phyloP scores from a whole-genome alignment of 2,329 filamentous ascomycete genomes.

The Fusarium keratoplasticum region DNA sequence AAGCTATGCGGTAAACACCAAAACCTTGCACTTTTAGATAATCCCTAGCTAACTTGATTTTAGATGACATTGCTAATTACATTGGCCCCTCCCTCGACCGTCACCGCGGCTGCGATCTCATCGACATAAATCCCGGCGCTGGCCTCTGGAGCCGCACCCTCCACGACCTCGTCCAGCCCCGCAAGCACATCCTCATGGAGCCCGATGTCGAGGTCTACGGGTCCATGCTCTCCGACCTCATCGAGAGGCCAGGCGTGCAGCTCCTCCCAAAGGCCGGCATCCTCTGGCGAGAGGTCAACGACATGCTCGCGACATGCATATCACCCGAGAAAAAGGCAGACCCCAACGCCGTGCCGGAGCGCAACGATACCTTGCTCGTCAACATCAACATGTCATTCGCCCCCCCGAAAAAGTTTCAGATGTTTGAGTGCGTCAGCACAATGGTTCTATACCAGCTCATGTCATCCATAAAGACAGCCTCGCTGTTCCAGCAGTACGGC shows the following conservation, averaged over 20 bases:
- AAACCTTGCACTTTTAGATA: neutral
- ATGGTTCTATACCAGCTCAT: constrained; percentile 73
- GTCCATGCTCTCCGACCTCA: constrained; percentile 70
- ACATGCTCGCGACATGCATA: constrained; percentile 59
- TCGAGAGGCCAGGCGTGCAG: constrained; percentile 59
- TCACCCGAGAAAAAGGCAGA: constrained; percentile 60
- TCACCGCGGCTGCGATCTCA: constrained; percentile 82
- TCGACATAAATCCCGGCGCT: constrained; percentile 86
- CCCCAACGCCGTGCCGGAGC: constrained; percentile 54
- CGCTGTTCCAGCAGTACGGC: constrained; percentile 80
- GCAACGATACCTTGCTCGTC: constrained; percentile 81
- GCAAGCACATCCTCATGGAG: constrained; percentile 87
- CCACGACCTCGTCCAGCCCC: constrained; percentile 79
- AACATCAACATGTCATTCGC: constrained; percentile 73
- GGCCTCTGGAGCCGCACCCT: constrained; percentile 84
- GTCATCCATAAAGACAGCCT: constrained; percentile 65
- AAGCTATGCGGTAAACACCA: constrained; percentile 58
- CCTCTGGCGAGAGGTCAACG: constrained; percentile 68
- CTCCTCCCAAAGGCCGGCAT: constrained; percentile 69
- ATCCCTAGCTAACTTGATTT: neutral
- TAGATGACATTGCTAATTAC: constrained; percentile 77
- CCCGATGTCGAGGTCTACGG: constrained; percentile 69
- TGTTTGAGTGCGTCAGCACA: constrained; percentile 67
- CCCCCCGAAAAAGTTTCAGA: constrained; percentile 61
- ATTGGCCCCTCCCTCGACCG: constrained; percentile 75